Conservation (phyloP, 441 rosid species). For the Eruca vesicaria region DNA sequence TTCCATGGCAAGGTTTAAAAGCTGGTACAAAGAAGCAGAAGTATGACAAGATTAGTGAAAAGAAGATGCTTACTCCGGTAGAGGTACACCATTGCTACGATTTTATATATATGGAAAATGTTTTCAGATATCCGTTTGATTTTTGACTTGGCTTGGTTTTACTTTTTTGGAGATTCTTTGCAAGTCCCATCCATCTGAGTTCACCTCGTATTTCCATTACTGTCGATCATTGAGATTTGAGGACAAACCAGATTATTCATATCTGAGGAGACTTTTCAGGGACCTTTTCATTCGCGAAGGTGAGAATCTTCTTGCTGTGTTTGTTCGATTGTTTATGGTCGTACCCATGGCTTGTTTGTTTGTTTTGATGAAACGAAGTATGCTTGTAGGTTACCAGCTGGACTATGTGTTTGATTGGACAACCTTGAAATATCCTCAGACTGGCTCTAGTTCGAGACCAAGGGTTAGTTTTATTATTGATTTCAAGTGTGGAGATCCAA, state of each 20-base stretch:
- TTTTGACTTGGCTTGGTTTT: slow-evolving; percentile 6
- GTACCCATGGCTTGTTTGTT: not conserved
- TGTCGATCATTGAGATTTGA: slow-evolving; percentile 74
- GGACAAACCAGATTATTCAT: slow-evolving; percentile 76
- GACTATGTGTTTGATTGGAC: slow-evolving; percentile 78
- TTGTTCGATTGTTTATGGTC: not conserved
- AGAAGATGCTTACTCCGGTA: slow-evolving; percentile 60
- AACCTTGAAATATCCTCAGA: slow-evolving; percentile 58
- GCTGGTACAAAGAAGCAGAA: slow-evolving; percentile 73
- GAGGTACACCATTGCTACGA: slow-evolving; percentile 37
- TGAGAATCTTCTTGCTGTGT: slow-evolving; percentile 26
- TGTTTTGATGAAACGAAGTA: slow-evolving; percentile 18
- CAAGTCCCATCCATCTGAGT: slow-evolving; percentile 64
- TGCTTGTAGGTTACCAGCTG: slow-evolving; percentile 58
- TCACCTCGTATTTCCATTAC: slow-evolving; percentile 69
- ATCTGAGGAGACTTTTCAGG: slow-evolving; percentile 65
- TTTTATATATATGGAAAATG: not conserved
- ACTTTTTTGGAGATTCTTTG: slow-evolving; percentile 54
- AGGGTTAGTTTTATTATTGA: slow-evolving; percentile 37
- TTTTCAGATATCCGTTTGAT: not conserved
- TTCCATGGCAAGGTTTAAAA: slow-evolving; percentile 72
- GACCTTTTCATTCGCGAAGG: slow-evolving; percentile 76
- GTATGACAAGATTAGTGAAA: slow-evolving; percentile 33
- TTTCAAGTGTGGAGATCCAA: not conserved
- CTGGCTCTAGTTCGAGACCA: slow-evolving; percentile 58